phyloP scores from a whole-genome alignment of 2,329 filamentous ascomycete genomes.

The Periconia digitata region DNA sequence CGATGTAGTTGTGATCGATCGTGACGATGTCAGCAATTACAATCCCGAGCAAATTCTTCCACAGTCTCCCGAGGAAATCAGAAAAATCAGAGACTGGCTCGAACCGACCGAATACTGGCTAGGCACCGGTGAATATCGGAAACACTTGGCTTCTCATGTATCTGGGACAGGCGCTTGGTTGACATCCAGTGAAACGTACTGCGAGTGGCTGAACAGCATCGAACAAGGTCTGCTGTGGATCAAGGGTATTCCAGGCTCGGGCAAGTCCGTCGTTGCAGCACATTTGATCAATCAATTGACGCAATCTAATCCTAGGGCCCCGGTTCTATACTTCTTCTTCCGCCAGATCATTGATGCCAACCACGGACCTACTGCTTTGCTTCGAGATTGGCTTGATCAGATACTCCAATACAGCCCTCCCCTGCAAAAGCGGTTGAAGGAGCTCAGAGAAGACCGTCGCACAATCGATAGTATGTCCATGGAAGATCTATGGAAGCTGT shows the following conservation, averaged over 20 bases:
- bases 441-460: conserved; percentile 3
- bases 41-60: conserved; percentile 39
- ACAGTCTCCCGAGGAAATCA: conserved; percentile 16
- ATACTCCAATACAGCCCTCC: conserved; percentile 27
- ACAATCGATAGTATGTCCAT: conserved; percentile 8
- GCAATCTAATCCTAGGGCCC: conserved; percentile 3
- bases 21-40: conserved; percentile 35
- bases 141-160: conserved; percentile 18
- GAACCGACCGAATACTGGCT: conserved; percentile 14
- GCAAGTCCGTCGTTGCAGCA: conserved; percentile 41
- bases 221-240: conserved; percentile 15
- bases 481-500: conserved; percentile 14
- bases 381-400: conserved; percentile 40
- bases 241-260: conserved; percentile 44
- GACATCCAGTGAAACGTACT: conserved; percentile 6
- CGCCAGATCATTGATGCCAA: conserved; percentile 41
- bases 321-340: conserved; percentile 45
- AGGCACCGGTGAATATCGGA: conserved; percentile 16
- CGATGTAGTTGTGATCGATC: conserved; percentile 28
- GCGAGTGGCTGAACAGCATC: conserved; percentile 1
- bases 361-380: conserved; percentile 20
- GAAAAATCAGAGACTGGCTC: conserved; percentile 18
- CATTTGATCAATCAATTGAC: conserved; percentile 15
- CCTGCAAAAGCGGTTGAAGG: conserved; percentile 23
- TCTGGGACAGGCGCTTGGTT: conserved; percentile 16